Percentiles rank a stretch among this genome's conserved stretches.
Conservation (phyloP, 1,284 basidiomycete species). For the Xanthoconium separans region DNA sequence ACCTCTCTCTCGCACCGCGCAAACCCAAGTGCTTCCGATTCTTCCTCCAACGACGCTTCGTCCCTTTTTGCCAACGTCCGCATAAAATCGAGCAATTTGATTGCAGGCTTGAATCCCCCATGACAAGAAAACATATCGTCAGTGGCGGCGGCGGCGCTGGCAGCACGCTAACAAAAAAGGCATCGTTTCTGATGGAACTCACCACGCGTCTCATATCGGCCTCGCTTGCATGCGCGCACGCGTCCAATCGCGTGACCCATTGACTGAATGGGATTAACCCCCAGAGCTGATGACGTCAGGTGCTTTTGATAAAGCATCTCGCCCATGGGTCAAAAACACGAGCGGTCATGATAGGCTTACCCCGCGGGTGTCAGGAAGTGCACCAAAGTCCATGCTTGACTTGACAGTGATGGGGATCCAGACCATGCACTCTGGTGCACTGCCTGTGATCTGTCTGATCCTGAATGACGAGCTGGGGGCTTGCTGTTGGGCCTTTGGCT, state of each 20-base stretch:
- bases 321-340: too few species aligned
- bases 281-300: constrained; percentile 8
- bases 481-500: too few species aligned
- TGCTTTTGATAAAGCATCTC: constrained; percentile 10
- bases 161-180: background rate
- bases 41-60: background rate
- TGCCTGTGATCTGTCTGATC: too few species aligned
- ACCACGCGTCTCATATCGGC: constrained; percentile 13
- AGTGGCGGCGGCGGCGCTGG: constrained; percentile 5
- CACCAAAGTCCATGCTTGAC: too few species aligned
- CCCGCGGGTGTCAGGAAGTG: too few species aligned
- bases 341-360: too few species aligned
- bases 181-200: constrained; percentile 10
- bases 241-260: constrained; percentile 25
- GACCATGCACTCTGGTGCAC: too few species aligned
- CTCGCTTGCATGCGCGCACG: constrained; percentile 6
- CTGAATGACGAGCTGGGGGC: too few species aligned
- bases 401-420: too few species aligned
- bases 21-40: background rate
- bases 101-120: constrained; percentile 11
- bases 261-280: constrained; percentile 17
- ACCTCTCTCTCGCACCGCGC: too few species aligned
- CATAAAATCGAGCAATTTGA: constrained; percentile 20
- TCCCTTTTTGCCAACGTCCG: constrained; percentile 8
- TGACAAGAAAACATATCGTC: constrained; percentile 1